Percentiles rank a stretch among this genome's conserved stretches.
These are phyloP conservation scores for Rhizoclosmatium sp. DNA, from an alignment of 192 early-diverging fungal genomes.

Conservation along the genomic window DNA sequence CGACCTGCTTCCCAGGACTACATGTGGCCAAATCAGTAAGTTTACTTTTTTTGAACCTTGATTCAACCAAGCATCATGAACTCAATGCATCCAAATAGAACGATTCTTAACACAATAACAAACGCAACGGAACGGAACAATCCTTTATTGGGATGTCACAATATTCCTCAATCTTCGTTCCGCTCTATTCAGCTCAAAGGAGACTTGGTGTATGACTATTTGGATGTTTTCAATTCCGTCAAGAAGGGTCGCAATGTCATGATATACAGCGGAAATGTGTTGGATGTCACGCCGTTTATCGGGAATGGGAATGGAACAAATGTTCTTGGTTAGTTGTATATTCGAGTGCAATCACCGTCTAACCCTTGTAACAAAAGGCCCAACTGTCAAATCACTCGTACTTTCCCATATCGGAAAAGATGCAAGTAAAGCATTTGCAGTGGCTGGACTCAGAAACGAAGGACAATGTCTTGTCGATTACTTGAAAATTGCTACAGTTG, in stretches of 20 bases:
- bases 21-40: slow-evolving; percentile 25
- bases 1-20: background rate
- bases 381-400: slow-evolving; percentile 22
- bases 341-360: background rate
- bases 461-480: slow-evolving; percentile 81
- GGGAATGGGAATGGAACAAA: background rate
- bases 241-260: slow-evolving; percentile 12
- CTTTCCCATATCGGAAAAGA: slow-evolving; percentile 62
- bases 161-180: background rate
- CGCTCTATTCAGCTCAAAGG: background rate
- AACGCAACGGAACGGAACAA: background rate
- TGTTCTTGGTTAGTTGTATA: slow-evolving; percentile 5
- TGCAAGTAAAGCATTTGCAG: slow-evolving; percentile 34
- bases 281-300: slow-evolving; percentile 21
- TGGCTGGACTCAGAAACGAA: slow-evolving; percentile 11
- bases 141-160: background rate
- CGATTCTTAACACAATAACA: background rate
- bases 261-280: slow-evolving; percentile 24
- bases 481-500: slow-evolving; percentile 82
- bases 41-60: background rate
- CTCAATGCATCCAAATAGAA: background rate
- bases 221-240: background rate
- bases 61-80: background rate
- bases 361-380: background rate
- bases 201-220: slow-evolving; percentile 13